phyloP scores from a whole-genome alignment of 2,329 filamentous ascomycete species.

The Exophiala oligosperma region DNA sequence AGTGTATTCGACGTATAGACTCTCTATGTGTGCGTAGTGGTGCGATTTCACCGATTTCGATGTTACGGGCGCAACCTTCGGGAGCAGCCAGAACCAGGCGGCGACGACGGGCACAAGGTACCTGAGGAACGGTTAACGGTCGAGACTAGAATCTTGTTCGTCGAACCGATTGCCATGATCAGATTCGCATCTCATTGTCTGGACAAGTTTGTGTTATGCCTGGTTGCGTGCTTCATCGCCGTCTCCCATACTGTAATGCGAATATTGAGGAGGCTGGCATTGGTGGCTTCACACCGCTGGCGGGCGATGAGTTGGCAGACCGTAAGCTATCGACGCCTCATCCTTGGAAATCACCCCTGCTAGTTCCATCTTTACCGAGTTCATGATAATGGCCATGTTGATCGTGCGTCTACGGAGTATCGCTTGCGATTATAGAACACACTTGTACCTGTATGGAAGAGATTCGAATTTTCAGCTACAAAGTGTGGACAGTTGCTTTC shows the following conservation, averaged over 20 bases:
- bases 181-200: slow-evolving; percentile 1
- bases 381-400: not conserved
- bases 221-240: not conserved
- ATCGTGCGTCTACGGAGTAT: not conserved
- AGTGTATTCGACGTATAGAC: not conserved
- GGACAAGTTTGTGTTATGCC: not conserved
- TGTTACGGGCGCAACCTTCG: slow-evolving; percentile 2
- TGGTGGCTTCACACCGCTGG: not conserved
- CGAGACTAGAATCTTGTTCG: slow-evolving; percentile 5
- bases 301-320: slow-evolving; percentile 16
- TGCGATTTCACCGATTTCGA: not conserved
- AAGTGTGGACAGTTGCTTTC: not conserved
- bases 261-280: slow-evolving; percentile 8
- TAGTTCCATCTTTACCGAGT: not conserved
- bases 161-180: slow-evolving; percentile 16
- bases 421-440: not conserved
- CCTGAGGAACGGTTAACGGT: slow-evolving; percentile 2
- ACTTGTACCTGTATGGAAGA: not conserved
- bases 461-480: not conserved
- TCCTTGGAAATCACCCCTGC: slow-evolving; percentile 3
- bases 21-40: not conserved
- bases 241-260: not conserved
- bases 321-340: slow-evolving; percentile 2
- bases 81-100: slow-evolving; percentile 7
- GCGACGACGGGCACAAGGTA: not conserved